Evolutionary conservation across 805 yeast species (phyloP).

Genomic region (Zygotorulaspora florentina): DNA sequence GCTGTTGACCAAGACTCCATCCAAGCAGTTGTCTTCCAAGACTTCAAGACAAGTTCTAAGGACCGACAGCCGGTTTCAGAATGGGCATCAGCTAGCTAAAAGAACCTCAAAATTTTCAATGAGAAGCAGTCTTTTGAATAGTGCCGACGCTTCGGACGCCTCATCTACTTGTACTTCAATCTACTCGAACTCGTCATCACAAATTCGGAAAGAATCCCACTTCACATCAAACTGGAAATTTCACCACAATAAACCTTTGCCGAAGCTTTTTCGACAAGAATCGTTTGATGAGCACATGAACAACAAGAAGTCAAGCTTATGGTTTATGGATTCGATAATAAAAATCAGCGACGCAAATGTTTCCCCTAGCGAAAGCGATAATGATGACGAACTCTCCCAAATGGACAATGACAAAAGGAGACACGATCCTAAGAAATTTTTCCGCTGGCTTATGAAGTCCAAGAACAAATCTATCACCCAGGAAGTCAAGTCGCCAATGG

Average conservation of each 20-base stretch:
- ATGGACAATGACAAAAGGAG: background rate
- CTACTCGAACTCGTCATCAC: constrained; percentile 10
- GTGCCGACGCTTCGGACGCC: constrained; percentile 4
- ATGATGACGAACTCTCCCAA: background rate
- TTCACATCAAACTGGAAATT: constrained; percentile 27
- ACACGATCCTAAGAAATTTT: constrained; percentile 6
- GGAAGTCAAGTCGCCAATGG: constrained; percentile 14
- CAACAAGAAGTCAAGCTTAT: constrained; percentile 17
- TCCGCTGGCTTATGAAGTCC: constrained; percentile 23
- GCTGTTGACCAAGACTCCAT: constrained; percentile 11
- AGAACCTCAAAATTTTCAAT: constrained; percentile 8
- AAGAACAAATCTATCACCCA: constrained; percentile 10
- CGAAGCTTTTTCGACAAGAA: constrained; percentile 24
- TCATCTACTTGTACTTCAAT: constrained; percentile 8
- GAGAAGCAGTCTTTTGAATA: constrained; percentile 4
- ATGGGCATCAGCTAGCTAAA: constrained; percentile 2
- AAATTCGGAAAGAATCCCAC: constrained; percentile 9
- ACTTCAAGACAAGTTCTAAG: background rate
- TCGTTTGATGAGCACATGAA: constrained; percentile 20
- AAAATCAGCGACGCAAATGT: constrained; percentile 12
- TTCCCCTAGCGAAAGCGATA: background rate
- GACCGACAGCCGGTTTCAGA: background rate
- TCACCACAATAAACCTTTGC: constrained; percentile 24
- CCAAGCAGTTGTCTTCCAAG: constrained; percentile 1
- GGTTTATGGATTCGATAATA: constrained; percentile 27